phyloP scores from a whole-genome alignment of 1,139 yeast genomes.

The Debaryomyces singareniensis region DNA sequence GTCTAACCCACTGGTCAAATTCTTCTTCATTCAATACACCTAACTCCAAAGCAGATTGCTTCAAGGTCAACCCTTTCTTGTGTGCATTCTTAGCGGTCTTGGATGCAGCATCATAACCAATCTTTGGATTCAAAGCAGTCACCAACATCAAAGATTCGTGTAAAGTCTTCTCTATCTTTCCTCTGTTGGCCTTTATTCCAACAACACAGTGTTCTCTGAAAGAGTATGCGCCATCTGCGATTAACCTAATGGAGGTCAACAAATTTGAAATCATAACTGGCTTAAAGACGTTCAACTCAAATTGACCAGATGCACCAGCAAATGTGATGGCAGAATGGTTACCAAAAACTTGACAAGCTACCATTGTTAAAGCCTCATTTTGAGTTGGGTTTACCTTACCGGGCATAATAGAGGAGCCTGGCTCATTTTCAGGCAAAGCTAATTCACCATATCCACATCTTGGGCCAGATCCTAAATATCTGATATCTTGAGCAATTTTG shows the following conservation, averaged over 20 bases:
- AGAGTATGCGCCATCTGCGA: conserved; percentile 84
- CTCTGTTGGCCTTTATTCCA: conserved; percentile 85
- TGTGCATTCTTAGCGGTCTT: conserved; percentile 98
- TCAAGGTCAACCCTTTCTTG: conserved; percentile 93
- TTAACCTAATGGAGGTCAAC: conserved; percentile 76
- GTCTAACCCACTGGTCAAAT: conserved; percentile 95
- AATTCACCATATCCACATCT: conserved; percentile 99
- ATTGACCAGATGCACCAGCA: conserved; percentile 98
- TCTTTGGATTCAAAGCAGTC: conserved; percentile 97
- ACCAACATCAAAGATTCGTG: conserved; percentile 97
- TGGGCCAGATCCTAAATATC: conserved; percentile 98
- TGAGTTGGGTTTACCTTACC: conserved; percentile 99
- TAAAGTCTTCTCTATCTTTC: conserved; percentile 78
- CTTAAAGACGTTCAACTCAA: conserved; percentile 95
- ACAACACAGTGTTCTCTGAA: conserved; percentile 94
- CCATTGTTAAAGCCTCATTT: conserved; percentile 98
- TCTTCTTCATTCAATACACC: conserved; percentile 76
- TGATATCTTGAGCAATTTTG: conserved; percentile 96
- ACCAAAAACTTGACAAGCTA: conserved; percentile 95
- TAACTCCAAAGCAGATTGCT: conserved; percentile 88
- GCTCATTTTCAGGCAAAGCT: conserved; percentile 94
- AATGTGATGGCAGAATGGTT: conserved; percentile 92
- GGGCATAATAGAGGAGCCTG: conserved; percentile 99
- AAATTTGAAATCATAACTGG: conserved; percentile 92
- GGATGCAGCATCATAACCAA: conserved; percentile 95